A percentile compares a stretch with the other conserved stretches of the same genome.
phyloP scores from a whole-genome alignment of 2,329 filamentous ascomycete species.

The Aplosporella prunicola region DNA sequence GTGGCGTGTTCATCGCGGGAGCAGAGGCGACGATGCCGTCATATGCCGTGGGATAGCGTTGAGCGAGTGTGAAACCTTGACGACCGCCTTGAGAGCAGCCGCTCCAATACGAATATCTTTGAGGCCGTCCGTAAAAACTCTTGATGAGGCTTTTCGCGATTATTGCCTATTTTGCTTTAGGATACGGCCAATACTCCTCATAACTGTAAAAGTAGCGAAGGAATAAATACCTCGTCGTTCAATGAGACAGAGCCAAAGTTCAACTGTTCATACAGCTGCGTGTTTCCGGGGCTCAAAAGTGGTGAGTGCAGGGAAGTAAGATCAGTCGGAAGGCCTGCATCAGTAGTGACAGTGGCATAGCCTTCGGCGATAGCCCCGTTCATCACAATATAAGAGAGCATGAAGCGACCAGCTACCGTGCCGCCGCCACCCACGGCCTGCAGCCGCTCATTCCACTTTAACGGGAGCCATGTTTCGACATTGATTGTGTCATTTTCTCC shows the following conservation, averaged over 20 bases:
- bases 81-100: slow-evolving; percentile 26
- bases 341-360: slow-evolving; percentile 25
- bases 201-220: background rate
- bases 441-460: slow-evolving; percentile 25
- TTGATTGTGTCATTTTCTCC: slow-evolving; percentile 12
- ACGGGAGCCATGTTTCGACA: slow-evolving; percentile 22
- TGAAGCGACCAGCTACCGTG: slow-evolving; percentile 21
- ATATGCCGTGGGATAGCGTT: slow-evolving; percentile 20
- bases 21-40: slow-evolving; percentile 24
- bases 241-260: slow-evolving; percentile 31
- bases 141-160: slow-evolving; percentile 25
- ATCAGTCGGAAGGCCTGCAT: slow-evolving; percentile 20
- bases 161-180: slow-evolving; percentile 10
- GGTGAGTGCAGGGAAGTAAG: slow-evolving; percentile 16
- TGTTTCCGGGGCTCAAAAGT: slow-evolving; percentile 16
- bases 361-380: slow-evolving; percentile 20
- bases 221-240: slow-evolving; percentile 20
- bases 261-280: slow-evolving; percentile 24
- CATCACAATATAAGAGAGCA: slow-evolving; percentile 14
- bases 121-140: slow-evolving; percentile 25
- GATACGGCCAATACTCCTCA: background rate
- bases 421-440: slow-evolving; percentile 25
- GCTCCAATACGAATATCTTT: slow-evolving; percentile 27
- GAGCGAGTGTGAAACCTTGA: slow-evolving; percentile 24
- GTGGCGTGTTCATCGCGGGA: slow-evolving; percentile 16